A percentile compares a stretch with the other conserved stretches of the same genome.
These are phyloP conservation scores for Fusarium piperis DNA, from an alignment of 2,329 filamentous ascomycete species.

Conservation along the genomic window DNA sequence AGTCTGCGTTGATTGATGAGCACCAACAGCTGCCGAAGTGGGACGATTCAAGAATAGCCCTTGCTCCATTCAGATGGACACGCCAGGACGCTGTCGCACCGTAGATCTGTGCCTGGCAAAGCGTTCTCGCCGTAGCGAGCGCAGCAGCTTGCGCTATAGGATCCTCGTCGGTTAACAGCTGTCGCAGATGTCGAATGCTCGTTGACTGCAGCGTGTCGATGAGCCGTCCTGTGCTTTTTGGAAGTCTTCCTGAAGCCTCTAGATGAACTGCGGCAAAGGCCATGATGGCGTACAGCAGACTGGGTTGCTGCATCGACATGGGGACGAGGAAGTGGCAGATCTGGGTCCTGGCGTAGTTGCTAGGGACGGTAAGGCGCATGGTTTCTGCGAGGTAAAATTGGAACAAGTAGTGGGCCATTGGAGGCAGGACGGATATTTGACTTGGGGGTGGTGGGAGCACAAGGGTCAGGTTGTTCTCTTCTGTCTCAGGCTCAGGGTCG, in stretches of 20 bases:
- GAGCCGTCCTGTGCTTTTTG: background rate
- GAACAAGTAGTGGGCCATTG: constrained; percentile 20
- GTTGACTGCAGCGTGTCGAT: constrained; percentile 13
- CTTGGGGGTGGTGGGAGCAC: background rate
- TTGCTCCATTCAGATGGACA: constrained; percentile 21
- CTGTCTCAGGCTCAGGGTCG: background rate
- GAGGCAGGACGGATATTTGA: background rate
- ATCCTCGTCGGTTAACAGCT: background rate
- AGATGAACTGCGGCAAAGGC: constrained; percentile 26
- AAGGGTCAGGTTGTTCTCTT: background rate
- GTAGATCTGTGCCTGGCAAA: constrained; percentile 30
- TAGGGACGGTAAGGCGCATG: constrained; percentile 28
- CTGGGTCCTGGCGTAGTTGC: constrained; percentile 15
- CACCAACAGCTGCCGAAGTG: background rate
- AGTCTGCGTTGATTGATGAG: background rate
- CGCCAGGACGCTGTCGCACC: constrained; percentile 22
- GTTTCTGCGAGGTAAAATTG: constrained; percentile 31
- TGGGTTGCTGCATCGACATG: constrained; percentile 20
- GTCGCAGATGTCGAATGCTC: constrained; percentile 13
- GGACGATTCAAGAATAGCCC: constrained; percentile 8
- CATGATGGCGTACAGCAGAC: constrained; percentile 28
- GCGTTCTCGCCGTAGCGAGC: constrained; percentile 18
- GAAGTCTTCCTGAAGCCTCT: background rate
- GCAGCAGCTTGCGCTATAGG: constrained; percentile 8
- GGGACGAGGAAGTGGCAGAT: constrained; percentile 29